Evolutionary conservation across 208 protist species (phyloP).

Genomic region (Trypanosoma cruzi): DNA sequence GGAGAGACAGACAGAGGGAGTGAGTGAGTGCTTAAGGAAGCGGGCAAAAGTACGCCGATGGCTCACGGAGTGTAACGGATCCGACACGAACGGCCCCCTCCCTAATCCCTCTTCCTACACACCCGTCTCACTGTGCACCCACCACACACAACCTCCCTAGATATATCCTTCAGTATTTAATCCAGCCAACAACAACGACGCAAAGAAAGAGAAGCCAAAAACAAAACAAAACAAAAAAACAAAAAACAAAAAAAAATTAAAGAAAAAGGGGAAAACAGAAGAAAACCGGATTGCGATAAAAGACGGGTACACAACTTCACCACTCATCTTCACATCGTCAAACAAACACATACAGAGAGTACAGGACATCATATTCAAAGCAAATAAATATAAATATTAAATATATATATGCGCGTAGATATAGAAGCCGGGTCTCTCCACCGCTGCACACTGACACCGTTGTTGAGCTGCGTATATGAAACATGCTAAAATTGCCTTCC

Average conservation of each 20-base stretch:
- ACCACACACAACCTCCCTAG: background rate
- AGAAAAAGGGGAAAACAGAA: background rate
- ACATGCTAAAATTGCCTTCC: background rate
- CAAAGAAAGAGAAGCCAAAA: conserved; percentile 4
- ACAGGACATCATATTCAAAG: background rate
- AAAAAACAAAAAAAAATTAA: background rate
- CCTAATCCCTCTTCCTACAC: background rate
- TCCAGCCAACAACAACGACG: background rate
- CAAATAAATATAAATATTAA: too few species aligned
- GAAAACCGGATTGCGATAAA: background rate
- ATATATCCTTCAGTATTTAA: background rate
- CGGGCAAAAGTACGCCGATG: too few species aligned
- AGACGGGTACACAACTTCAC: background rate
- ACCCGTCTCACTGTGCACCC: background rate
- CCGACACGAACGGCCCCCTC: background rate
- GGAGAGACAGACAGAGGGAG: background rate
- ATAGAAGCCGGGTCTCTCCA: background rate
- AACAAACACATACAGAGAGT: background rate
- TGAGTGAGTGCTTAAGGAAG: background rate
- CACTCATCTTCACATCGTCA: background rate
- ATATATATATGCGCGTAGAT: background rate
- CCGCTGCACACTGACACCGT: background rate
- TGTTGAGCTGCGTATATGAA: background rate
- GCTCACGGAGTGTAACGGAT: background rate
- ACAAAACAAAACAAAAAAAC: conserved; percentile 5